Base-by-base conservation (phyloP, 768 basidiomycete species). In the Gloeostereum incarnatum region DNA sequence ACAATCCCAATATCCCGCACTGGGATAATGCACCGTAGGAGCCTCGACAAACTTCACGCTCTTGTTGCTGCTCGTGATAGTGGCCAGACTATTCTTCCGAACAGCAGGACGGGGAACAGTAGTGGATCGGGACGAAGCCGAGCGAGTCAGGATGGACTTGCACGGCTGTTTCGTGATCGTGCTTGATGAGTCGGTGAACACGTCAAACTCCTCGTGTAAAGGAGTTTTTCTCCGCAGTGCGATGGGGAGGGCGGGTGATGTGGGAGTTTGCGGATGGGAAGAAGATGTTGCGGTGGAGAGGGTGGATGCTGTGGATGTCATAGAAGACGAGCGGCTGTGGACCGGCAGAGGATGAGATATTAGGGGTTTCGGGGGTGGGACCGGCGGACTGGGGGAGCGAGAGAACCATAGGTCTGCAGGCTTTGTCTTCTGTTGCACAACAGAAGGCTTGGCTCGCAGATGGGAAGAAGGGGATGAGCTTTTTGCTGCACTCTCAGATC, bases 31-130 rank as follows among this genome's bases (percentile, higher is more conserved):
- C 6, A 81, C 63, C 2, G 69, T 79, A 11, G 81, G 80, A 38
- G 65, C 61, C 41, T 81, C 78, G 20, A 76, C 75, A 44, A 84
- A 85, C 46, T 80, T 85, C 35, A 85, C 82, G 23, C 76, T 80
- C 38, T 75, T 75, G 37, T 51, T 31, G n/a, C 45, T 43, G 20
- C 36, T 38, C 18, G 37, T 43, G 3, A 44, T 44, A 8, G 32
- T 44, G 18, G 27, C 33, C 14, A 40, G 20, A 19, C 43, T 44
- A 22, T 39, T 31, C 36, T 44, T 44, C 24, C 43, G 2, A 4
- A 9, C 19, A 21, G 36, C 13, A 23, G 17, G 21, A 13, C 18
- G 14, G 8, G 22, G 16, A 6, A 19, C 30, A 9, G 29, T n/a
- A 11, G 62, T 69, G 5, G 71, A 73, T 35, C 71, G 54, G 27